These are phyloP conservation scores for Cercospora sojina DNA, from an alignment of 2,329 filamentous ascomycete genomes.

Conservation along the genomic window DNA sequence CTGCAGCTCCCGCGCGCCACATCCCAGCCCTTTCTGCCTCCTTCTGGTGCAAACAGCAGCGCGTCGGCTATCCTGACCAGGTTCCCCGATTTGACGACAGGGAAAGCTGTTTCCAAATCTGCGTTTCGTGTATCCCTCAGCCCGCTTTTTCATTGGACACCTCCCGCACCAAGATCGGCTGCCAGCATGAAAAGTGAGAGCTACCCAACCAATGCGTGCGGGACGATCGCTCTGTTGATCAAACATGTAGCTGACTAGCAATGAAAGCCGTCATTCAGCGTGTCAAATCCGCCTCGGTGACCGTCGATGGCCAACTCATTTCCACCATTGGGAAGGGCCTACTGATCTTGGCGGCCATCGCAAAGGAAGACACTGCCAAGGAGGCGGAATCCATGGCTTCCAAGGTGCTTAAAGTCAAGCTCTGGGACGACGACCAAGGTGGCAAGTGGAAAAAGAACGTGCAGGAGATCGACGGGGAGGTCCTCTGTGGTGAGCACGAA, in stretches of 20 bases:
- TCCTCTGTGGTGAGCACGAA: slow-evolving; percentile 75
- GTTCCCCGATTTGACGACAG: neutral
- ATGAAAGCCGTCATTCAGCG: slow-evolving; percentile 80
- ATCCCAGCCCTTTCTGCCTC: neutral
- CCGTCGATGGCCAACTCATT: slow-evolving; percentile 84
- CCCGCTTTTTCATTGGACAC: slow-evolving; percentile 10
- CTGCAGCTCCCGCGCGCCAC: neutral
- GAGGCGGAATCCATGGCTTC: slow-evolving; percentile 79
- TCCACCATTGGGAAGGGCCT: slow-evolving; percentile 89
- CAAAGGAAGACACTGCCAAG: slow-evolving; percentile 83
- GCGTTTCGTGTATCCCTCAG: slow-evolving; percentile 7
- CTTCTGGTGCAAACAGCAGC: neutral
- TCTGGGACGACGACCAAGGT: slow-evolving; percentile 84
- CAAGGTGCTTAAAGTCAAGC: slow-evolving; percentile 83
- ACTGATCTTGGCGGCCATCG: slow-evolving; percentile 87
- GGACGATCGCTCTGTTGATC: slow-evolving; percentile 11
- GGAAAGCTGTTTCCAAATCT: neutral
- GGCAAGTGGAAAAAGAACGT: slow-evolving; percentile 89
- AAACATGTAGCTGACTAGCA: slow-evolving; percentile 28
- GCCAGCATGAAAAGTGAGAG: slow-evolving; percentile 45
- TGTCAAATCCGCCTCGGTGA: slow-evolving; percentile 92
- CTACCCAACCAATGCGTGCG: slow-evolving; percentile 6
- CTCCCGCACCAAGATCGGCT: slow-evolving; percentile 11
- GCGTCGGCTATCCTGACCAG: neutral
- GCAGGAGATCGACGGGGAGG: slow-evolving; percentile 81